Percentiles rank a stretch among this genome's conserved stretches.
Conservation (phyloP, 108 stramenopile species). For the Nitzschia sp. region DNA sequence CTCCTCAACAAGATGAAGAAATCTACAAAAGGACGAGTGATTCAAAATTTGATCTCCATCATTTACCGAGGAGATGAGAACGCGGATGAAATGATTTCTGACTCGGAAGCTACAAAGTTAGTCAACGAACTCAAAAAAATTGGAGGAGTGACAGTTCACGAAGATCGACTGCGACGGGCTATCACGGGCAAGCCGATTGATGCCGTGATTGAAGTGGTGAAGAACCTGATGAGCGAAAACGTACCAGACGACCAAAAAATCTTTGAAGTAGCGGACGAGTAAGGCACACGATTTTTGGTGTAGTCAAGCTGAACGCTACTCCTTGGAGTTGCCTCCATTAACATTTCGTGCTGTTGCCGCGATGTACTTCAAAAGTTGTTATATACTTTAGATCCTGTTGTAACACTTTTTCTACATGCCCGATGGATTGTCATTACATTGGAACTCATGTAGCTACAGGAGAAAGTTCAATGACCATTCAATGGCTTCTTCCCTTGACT, state of each 20-base stretch:
- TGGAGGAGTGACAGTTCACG: conserved; percentile 56
- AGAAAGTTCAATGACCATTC: too few species aligned
- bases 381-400: too few species aligned
- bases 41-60: conserved; percentile 74
- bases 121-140: conserved; percentile 54
- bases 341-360: too few species aligned
- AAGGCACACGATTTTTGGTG: too few species aligned
- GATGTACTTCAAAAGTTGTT: too few species aligned
- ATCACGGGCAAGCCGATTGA: conserved; percentile 51
- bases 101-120: conserved; percentile 60
- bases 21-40: conserved; percentile 56
- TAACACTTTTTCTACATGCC: too few species aligned
- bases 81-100: conserved; percentile 56
- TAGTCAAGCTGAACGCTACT: not conserved
- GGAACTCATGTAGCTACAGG: too few species aligned
- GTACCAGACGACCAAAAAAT: conserved; percentile 47
- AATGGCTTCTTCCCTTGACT: too few species aligned
- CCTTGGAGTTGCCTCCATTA: too few species aligned
- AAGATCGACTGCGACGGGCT: conserved; percentile 54
- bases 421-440: too few species aligned
- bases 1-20: conserved; percentile 62
- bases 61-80: conserved; percentile 55
- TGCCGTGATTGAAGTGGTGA: conserved; percentile 69
- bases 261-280: conserved; percentile 59
- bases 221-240: conserved; percentile 62